These are phyloP conservation scores for Flaveria ramosissima DNA, from an alignment of 129 eudicot genomes.

Conservation along the genomic window DNA sequence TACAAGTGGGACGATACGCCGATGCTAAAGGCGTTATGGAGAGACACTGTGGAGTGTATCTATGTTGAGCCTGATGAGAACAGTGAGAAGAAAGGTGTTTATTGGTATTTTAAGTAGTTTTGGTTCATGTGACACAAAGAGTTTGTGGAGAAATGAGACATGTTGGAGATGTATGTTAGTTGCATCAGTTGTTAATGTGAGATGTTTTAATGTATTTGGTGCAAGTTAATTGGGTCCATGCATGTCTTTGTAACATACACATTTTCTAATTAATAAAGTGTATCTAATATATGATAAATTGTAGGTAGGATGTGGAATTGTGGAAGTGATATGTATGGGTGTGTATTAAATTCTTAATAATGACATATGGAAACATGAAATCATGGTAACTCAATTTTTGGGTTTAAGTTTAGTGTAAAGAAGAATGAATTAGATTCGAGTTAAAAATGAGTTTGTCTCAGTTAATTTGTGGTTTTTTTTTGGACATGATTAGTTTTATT, in stretches of 20 bases:
- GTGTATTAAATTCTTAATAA: too few relatives aligned
- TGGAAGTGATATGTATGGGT: neutral
- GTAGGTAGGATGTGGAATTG: neutral
- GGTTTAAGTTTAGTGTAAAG: too few relatives aligned
- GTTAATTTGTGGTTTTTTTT: too few relatives aligned
- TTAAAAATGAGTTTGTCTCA: too few relatives aligned
- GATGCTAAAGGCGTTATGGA: slow-evolving; percentile 34
- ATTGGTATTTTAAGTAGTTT: slow-evolving; percentile 29
- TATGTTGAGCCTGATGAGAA: slow-evolving; percentile 37
- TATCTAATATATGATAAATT: neutral
- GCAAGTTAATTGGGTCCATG: neutral
- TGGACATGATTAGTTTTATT: too few relatives aligned
- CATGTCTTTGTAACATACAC: slow-evolving; percentile 20
- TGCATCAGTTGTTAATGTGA: neutral
- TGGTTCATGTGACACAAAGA: neutral
- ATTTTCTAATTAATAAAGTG: slow-evolving; percentile 1
- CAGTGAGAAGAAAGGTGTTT: slow-evolving; percentile 28
- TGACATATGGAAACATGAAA: too few relatives aligned
- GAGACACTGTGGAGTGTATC: slow-evolving; percentile 35
- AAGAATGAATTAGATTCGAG: too few relatives aligned
- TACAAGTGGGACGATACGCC: slow-evolving; percentile 36
- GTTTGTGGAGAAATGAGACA: neutral
- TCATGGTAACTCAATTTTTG: too few relatives aligned
- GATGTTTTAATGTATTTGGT: slow-evolving; percentile 18
- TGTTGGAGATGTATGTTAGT: neutral